phyloP scores from a whole-genome alignment of 306 rosid genomes.

The Sicyos baderoa region DNA sequence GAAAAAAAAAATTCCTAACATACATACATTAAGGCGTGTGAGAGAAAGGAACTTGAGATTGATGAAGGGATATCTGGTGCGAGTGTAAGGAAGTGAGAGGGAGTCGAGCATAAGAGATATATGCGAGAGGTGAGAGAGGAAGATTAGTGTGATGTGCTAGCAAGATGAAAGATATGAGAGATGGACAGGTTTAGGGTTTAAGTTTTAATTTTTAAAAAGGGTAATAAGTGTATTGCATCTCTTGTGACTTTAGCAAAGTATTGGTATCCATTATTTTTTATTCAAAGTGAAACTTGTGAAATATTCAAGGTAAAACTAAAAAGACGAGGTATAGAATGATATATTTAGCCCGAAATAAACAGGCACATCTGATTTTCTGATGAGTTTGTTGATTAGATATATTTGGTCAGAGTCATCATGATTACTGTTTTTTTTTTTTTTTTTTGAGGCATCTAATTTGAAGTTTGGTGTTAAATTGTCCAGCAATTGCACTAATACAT shows the following conservation, averaged over 20 bases:
- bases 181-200: background rate
- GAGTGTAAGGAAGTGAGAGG: background rate
- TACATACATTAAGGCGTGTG: too few species aligned
- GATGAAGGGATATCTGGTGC: background rate
- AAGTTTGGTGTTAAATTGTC: slow-evolving; percentile 25
- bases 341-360: background rate
- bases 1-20: too few species aligned
- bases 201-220: background rate
- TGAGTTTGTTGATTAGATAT: background rate
- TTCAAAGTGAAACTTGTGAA: background rate
- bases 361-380: background rate
- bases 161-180: background rate
- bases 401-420: background rate
- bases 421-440: background rate
- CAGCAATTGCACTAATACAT: slow-evolving; percentile 57
- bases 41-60: too few species aligned
- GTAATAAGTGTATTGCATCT: background rate
- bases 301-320: background rate
- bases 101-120: background rate
- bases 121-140: background rate
- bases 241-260: background rate
- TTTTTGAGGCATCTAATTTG: background rate
- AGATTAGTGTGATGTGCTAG: background rate
- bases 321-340: background rate
- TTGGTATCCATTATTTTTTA: too few species aligned